These are phyloP conservation scores for Aspergillus quadricinctus DNA, from an alignment of 2,329 filamentous ascomycete genomes.

Conservation along the genomic window DNA sequence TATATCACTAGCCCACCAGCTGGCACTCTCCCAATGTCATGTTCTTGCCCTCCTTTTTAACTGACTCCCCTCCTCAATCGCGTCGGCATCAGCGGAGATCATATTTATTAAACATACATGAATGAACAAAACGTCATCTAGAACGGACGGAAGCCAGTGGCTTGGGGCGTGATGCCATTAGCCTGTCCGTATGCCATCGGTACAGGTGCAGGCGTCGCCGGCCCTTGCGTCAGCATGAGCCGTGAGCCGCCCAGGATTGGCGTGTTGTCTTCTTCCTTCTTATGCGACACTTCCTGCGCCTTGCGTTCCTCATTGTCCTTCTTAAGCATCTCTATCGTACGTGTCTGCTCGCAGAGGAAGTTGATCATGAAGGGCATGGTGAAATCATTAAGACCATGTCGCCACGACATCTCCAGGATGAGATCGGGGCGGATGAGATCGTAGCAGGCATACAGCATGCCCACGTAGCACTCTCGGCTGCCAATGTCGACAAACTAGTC, in stretches of 20 bases:
- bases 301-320: constrained; percentile 96
- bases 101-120: background rate
- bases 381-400: constrained; percentile 88
- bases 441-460: constrained; percentile 98
- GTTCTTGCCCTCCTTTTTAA: background rate
- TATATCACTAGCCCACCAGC: constrained; percentile 5
- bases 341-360: constrained; percentile 84
- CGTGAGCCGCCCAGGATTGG: constrained; percentile 86
- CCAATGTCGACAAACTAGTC: constrained; percentile 95
- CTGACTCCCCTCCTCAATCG: constrained; percentile 2
- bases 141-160: constrained; percentile 67
- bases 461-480: constrained; percentile 98
- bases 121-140: constrained; percentile 30
- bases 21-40: background rate
- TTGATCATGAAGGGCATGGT: constrained; percentile 99
- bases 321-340: constrained; percentile 78
- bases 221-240: constrained; percentile 93
- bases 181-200: constrained; percentile 70
- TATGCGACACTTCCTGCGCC: constrained; percentile 62
- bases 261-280: constrained; percentile 88
- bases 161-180: constrained; percentile 85
- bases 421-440: constrained; percentile 91
- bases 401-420: constrained; percentile 95
- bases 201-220: constrained; percentile 54
- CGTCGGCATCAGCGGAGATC: background rate